Conservation (phyloP, 768 basidiomycete genomes). For the Lactarius indigo region DNA sequence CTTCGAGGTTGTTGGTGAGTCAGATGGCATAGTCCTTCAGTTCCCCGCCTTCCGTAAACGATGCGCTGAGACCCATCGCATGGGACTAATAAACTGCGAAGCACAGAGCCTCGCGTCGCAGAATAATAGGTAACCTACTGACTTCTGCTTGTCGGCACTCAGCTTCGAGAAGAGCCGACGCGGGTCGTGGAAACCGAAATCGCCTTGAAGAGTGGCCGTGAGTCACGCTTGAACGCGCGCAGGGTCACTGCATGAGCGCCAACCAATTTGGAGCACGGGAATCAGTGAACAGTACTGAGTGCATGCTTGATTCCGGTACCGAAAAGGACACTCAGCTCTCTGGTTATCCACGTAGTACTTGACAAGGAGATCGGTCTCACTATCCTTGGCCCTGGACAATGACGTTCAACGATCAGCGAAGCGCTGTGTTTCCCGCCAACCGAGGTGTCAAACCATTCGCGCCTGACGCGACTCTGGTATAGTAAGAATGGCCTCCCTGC, state of each 20-base stretch:
- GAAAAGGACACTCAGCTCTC: conserved; percentile 19
- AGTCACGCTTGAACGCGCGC: conserved; percentile 23
- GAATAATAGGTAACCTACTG: conserved; percentile 11
- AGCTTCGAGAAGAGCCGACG: conserved; percentile 21
- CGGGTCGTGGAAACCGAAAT: conserved; percentile 23
- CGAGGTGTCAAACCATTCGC: too few species aligned
- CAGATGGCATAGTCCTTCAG: conserved; percentile 21
- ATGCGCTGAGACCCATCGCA: conserved; percentile 10
- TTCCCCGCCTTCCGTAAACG: conserved; percentile 2
- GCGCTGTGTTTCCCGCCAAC: too few species aligned
- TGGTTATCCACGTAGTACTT: conserved; percentile 25
- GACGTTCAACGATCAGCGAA: too few species aligned
- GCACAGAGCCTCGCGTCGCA: not conserved
- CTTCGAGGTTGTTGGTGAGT: conserved; percentile 20
- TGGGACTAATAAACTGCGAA: conserved; percentile 13
- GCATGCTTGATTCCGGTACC: conserved; percentile 20
- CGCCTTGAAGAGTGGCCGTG: conserved; percentile 20
- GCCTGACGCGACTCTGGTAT: too few species aligned
- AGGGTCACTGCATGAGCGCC: not conserved
- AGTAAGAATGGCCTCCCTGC: too few species aligned
- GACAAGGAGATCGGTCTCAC: conserved; percentile 24
- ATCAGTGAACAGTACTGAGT: conserved; percentile 29
- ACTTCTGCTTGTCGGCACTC: conserved; percentile 16
- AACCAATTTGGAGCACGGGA: not conserved
- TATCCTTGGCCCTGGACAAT: conserved; percentile 26